These are phyloP conservation scores for Colletotrichum sp. DNA, from an alignment of 2,329 filamentous ascomycete species.

Conservation along the genomic window DNA sequence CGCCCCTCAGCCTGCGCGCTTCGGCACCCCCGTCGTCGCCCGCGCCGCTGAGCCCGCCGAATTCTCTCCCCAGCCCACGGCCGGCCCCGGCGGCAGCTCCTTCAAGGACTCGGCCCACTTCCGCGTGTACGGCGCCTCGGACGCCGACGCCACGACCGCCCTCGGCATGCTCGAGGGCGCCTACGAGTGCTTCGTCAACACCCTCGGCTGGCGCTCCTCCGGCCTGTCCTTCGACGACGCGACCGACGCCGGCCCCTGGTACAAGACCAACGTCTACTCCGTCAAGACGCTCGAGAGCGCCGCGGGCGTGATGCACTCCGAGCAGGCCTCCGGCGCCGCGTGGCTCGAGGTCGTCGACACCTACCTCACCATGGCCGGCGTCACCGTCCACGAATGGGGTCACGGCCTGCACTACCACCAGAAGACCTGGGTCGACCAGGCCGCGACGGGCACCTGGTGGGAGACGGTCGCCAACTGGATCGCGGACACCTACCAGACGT, in stretches of 20 bases:
- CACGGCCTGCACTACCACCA: constrained; percentile 53
- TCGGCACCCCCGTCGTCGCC: constrained; percentile 57
- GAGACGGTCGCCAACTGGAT: constrained; percentile 57
- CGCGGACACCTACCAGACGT: constrained; percentile 53
- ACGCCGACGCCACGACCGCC: constrained; percentile 26
- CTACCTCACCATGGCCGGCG: constrained; percentile 40
- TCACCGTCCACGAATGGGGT: constrained; percentile 56
- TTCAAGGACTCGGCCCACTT: constrained; percentile 43
- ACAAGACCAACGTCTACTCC: constrained; percentile 53
- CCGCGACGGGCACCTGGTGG: constrained; percentile 54
- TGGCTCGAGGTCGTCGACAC: constrained; percentile 47
- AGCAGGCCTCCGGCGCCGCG: constrained; percentile 41
- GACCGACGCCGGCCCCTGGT: constrained; percentile 41
- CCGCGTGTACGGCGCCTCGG: constrained; percentile 38
- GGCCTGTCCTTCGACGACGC: constrained; percentile 40
- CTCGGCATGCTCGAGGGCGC: constrained; percentile 51
- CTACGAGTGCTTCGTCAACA: constrained; percentile 44
- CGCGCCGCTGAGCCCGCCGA: constrained; percentile 23
- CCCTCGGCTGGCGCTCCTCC: constrained; percentile 42
- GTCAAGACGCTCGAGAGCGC: constrained; percentile 40
- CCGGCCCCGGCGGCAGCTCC: constrained; percentile 35
- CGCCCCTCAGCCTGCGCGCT: constrained; percentile 24
- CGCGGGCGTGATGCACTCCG: constrained; percentile 48
- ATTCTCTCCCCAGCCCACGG: constrained; percentile 33
- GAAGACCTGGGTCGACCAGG: constrained; percentile 48